Evolutionary conservation across 192 early-diverging fungal species (phyloP), one percentile per base, ranked within the genome.

Genomic region (Borealophlyctis nickersoniae): DNA sequence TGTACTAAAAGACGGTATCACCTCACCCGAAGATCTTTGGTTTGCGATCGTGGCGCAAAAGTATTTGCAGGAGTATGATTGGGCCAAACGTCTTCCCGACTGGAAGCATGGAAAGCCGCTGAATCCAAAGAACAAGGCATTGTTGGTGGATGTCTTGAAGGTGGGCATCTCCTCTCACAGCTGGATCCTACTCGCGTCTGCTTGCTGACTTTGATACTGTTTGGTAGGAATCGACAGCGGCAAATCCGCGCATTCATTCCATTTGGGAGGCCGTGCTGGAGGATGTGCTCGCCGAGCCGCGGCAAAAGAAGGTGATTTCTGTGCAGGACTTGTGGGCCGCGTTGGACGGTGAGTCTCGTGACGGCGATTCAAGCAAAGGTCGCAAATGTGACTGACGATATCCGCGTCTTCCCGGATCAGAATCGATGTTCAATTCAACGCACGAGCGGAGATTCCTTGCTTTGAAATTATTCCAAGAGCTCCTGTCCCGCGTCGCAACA

Each of bases 381-480:
- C 2, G n/a, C 24, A 14, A 62, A 35, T 27, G 36, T 26, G 32
- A 4, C 26, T 48, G 27, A 48, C 39, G 29, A 2, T 63, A 28
- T 53, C 33, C 29, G 24, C 49, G 32, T 29, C 23, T 19, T 69
- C 30, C 32, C n/a, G n/a, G n/a, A n/a, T n/a, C 71, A 83, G 85
- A 87, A 31, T 78, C 83, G 3, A 75, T 96, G 51, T 95, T 96
- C 63, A 82, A 80, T 36, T 76, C 85, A 0, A 79, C 85, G 4
- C 87, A 95, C 74, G 91, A 92, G 69, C 87, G 90, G 65, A 92
- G 90, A 72, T 92, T 83, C 77, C 87, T 94, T 83, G 94, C 92
- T 49, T 91, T 95, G 76, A 85, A 91, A 56, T 68, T 95, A 24
- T 85, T 96, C 49, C 84, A 89, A 58, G 82, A 77, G 60, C 72